Base-by-base conservation (phyloP, 169 alveolate species). In the Plasmodium gaboni region DNA sequence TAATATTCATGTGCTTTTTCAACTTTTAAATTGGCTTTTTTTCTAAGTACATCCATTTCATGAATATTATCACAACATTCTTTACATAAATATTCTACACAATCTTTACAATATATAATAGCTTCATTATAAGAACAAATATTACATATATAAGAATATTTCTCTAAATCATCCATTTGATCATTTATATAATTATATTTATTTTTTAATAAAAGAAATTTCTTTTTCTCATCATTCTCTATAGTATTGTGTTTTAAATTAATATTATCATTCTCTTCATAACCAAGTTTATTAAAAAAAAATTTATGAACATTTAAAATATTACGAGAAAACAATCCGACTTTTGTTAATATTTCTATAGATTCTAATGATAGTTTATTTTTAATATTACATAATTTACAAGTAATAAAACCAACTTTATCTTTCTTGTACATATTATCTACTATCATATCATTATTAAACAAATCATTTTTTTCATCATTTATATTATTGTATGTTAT, bases 41-140 rank as follows among this genome's bases (percentile, higher is more conserved):
- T 69, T 1, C 44, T 32, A 67, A 69, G 26, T 0, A 53, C 19
- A 65, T 83, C 83, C 32, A 17, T 26, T 28, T 83, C 73, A 15
- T 83, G 91, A 68, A 83, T 83, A 48, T 22, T 68, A 12, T 48
- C 26, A 60, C 80, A 83, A 28, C 91, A 83, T 38, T 65, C 65
- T 83, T 68, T 22, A 60, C 91, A 83, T 28, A 83, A 61, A 42
- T 83, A 83, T 72, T 83, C 91, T 6, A 83, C 83, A 42, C 91
- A 83, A 46, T 83, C 91, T n/a, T 83, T 83, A 51, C 91, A 83
- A 26, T 83, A 83, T 24, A 83, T 68, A 28, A 42, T 50, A 1
- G 91, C 91, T 83, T 83, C 91, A 60, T 57, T 83, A 57, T 46
- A 69, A 17, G 91, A 83, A 28, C 91, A 83, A 10, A 83, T 71